Percentiles rank a stretch among this genome's conserved stretches.
phyloP scores from a whole-genome alignment of 2,329 filamentous ascomycete species.

The Rosellinia necatrix region DNA sequence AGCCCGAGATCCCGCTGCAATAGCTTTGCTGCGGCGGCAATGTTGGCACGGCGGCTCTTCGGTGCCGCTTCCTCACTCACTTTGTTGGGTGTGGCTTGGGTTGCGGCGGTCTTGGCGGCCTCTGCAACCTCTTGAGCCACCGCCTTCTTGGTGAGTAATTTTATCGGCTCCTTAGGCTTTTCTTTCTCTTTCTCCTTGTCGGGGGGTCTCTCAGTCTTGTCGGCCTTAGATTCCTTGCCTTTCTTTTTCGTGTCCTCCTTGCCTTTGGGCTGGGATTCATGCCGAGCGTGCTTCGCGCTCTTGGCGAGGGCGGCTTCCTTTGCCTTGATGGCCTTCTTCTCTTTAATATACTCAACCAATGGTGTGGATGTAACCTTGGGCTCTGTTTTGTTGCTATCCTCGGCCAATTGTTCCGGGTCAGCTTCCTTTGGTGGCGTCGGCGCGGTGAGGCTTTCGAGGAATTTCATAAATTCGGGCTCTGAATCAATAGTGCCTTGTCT shows the following conservation, averaged over 20 bases:
- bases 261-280: slow-evolving; percentile 58
- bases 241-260: slow-evolving; percentile 60
- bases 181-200: slow-evolving; percentile 60
- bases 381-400: slow-evolving; percentile 55
- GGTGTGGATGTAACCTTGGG: slow-evolving; percentile 79
- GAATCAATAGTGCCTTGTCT: slow-evolving; percentile 95
- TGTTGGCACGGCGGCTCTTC: slow-evolving; percentile 64
- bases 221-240: slow-evolving; percentile 65
- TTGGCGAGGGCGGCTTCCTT: slow-evolving; percentile 62
- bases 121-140: slow-evolving; percentile 55
- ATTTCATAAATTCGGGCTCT: slow-evolving; percentile 93
- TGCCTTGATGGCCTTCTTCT: slow-evolving; percentile 81
- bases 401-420: slow-evolving; percentile 52
- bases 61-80: slow-evolving; percentile 44
- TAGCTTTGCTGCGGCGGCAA: slow-evolving; percentile 66
- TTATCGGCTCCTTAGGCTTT: slow-evolving; percentile 63
- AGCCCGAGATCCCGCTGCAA: slow-evolving; percentile 69
- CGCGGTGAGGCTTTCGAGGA: slow-evolving; percentile 85
- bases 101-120: slow-evolving; percentile 49
- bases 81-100: slow-evolving; percentile 41
- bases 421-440: slow-evolving; percentile 54
- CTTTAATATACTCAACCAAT: slow-evolving; percentile 84
- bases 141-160: slow-evolving; percentile 65
- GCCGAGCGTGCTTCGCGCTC: slow-evolving; percentile 59
- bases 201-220: slow-evolving; percentile 67